Evolutionary conservation across 495 filamentous ascomycete species (phyloP).

Genomic region (Penicillium odoratum): DNA sequence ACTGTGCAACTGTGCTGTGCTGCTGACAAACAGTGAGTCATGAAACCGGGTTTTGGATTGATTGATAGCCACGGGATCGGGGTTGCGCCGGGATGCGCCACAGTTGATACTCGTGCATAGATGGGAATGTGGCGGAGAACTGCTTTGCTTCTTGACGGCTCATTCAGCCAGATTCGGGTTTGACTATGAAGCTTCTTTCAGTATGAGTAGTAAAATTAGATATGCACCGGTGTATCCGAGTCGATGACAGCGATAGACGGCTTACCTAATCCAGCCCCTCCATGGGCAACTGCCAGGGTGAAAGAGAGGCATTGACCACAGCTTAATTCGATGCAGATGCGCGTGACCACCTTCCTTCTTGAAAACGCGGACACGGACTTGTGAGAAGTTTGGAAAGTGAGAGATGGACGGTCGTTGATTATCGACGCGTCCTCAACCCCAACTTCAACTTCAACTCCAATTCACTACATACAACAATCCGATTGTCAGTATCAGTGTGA

Average conservation of each 20-base stretch:
- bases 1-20: neutral
- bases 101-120: neutral
- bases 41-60: neutral
- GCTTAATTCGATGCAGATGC: neutral
- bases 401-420: neutral
- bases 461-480: neutral
- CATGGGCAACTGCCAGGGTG: neutral
- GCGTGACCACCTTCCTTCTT: neutral
- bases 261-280: constrained; percentile 5
- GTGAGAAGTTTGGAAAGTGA: neutral
- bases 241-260: neutral
- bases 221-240: neutral
- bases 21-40: neutral
- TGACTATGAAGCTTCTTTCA: neutral
- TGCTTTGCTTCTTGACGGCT: no score
- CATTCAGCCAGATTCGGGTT: no score
- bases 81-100: neutral
- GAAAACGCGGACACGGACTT: no score
- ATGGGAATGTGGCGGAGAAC: neutral
- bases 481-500: neutral
- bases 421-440: neutral
- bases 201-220: neutral
- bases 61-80: neutral
- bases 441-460: neutral
- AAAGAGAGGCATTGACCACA: constrained; percentile 5